Base-by-base conservation (phyloP, 225 moss, liverwort and hornwort species). In the Anthoceros angustus region DNA sequence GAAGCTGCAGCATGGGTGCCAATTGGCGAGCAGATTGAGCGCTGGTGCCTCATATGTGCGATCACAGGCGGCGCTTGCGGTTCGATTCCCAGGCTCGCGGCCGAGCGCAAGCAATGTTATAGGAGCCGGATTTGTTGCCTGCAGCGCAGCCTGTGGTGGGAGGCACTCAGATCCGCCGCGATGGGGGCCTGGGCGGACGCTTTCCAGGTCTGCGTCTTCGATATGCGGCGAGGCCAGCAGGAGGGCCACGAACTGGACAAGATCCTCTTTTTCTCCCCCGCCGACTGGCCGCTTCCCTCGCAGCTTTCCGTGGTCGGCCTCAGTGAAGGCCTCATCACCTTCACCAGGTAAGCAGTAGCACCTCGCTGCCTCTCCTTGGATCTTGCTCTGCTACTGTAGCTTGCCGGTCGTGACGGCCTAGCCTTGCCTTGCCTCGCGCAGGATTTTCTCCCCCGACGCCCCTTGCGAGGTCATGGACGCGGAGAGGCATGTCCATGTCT, bases 231-330 rank as follows among this genome's bases (percentile, higher is more conserved):
- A 75, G 92, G 92, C 10, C 79, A 83, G 66, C 82, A 83, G 62
- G 92, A 92, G 72, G 88, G 92, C 23, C 88, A 92, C 70, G 92
- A 92, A 78, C 83, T 92, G 62, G 92, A 88, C 70, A 88, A 92
- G 65, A 92, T 92, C 43, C 80, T 88, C 25, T 86, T 86, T 73
- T 92, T 86, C 72, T 88, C 67, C 9, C 88, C 86, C 9, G 8
- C 80, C 46, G 78, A 72, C 43, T 88, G 86, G 64, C 84, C 88
- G 10, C 68, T 88, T 24, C 86, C 86, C 21, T 76, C 81, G 12
- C 88, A 92, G 73, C 84, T 92, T 24, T 88, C 92, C 38, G 80
- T 92, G 45, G 72, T 92, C 62, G 92, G 88, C 43, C 80, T 89
- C 42, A 89, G 86, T 75, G 92, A 88, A 77, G 88, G 85, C 68